phyloP scores from a whole-genome alignment of 2,329 filamentous ascomycete species.

The Penicillium capsulatum region DNA sequence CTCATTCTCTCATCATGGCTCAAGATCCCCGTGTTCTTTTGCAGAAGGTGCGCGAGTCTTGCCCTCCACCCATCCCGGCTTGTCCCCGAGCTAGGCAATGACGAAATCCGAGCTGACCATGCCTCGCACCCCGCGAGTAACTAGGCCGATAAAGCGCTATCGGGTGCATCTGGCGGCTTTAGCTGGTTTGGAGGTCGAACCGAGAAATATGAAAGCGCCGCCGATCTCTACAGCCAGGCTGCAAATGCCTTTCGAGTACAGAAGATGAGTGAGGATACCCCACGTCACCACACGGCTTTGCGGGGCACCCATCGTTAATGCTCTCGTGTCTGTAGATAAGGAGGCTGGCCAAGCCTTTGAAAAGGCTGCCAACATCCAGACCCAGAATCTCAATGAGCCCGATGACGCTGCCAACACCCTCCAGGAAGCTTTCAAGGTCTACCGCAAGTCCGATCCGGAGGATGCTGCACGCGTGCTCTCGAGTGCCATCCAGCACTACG shows the following conservation, averaged over 20 bases:
- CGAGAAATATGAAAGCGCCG: constrained; percentile 86
- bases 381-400: constrained; percentile 76
- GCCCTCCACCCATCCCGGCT: constrained; percentile 11
- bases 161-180: constrained; percentile 74
- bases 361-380: constrained; percentile 76
- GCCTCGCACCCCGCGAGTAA: constrained; percentile 15
- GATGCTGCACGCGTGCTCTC: constrained; percentile 78
- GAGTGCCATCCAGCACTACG: constrained; percentile 79
- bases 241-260: constrained; percentile 89
- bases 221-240: constrained; percentile 80
- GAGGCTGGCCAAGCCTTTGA: constrained; percentile 87
- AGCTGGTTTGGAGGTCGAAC: constrained; percentile 81
- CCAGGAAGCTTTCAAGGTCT: constrained; percentile 91
- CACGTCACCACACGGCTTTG: constrained; percentile 5
- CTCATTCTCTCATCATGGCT: constrained; percentile 52
- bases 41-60: constrained; percentile 59
- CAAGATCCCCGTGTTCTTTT: constrained; percentile 74
- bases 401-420: constrained; percentile 88
- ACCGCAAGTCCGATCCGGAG: constrained; percentile 77
- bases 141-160: constrained; percentile 80
- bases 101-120: constrained; percentile 27
- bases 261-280: constrained; percentile 62
- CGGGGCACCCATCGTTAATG: constrained; percentile 2
- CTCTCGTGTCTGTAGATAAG: constrained; percentile 53
- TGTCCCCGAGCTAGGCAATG: constrained; percentile 16